Conservation (phyloP, 805 yeast species). For the Candida oleophila region DNA sequence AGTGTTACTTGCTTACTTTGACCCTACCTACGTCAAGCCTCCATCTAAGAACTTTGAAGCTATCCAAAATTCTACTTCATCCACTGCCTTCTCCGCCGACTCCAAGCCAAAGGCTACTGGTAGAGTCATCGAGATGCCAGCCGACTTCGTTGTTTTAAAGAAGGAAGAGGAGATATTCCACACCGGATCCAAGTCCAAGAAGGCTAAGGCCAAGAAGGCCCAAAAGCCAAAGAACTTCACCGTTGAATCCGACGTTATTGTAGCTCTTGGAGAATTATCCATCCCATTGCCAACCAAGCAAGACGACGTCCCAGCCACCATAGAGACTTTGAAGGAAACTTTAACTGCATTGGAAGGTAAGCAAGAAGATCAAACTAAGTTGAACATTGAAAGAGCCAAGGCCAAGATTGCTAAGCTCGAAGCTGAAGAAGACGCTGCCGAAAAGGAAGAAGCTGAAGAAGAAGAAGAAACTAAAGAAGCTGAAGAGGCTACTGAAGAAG, state of each 20-base stretch:
- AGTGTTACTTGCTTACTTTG: slow-evolving; percentile 68
- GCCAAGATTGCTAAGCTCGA: slow-evolving; percentile 71
- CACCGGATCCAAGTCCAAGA: slow-evolving; percentile 41
- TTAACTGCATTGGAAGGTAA: slow-evolving; percentile 63
- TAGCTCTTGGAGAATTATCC: slow-evolving; percentile 71
- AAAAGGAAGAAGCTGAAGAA: slow-evolving; percentile 18
- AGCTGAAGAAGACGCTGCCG: slow-evolving; percentile 39
- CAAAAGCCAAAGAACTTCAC: slow-evolving; percentile 57
- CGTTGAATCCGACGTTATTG: slow-evolving; percentile 78
- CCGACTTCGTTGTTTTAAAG: slow-evolving; percentile 59
- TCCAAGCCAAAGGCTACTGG: slow-evolving; percentile 19
- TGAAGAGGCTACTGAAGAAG: slow-evolving; percentile 2
- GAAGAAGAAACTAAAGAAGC: slow-evolving; percentile 3
- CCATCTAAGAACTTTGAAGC: slow-evolving; percentile 29
- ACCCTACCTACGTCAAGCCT: slow-evolving; percentile 72
- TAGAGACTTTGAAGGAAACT: slow-evolving; percentile 69
- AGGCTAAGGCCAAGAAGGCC: slow-evolving; percentile 44
- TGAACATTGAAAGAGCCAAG: slow-evolving; percentile 73
- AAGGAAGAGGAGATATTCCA: slow-evolving; percentile 62
- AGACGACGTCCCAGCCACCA: slow-evolving; percentile 66
- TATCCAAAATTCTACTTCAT: slow-evolving; percentile 24
- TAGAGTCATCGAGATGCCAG: slow-evolving; percentile 62
- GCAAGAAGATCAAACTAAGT: slow-evolving; percentile 79
- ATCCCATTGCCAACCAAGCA: slow-evolving; percentile 75
- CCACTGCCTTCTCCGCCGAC: slow-evolving; percentile 17